Base-by-base conservation (phyloP, 2,329 filamentous ascomycete species). In the Aspergillus amoenus region DNA sequence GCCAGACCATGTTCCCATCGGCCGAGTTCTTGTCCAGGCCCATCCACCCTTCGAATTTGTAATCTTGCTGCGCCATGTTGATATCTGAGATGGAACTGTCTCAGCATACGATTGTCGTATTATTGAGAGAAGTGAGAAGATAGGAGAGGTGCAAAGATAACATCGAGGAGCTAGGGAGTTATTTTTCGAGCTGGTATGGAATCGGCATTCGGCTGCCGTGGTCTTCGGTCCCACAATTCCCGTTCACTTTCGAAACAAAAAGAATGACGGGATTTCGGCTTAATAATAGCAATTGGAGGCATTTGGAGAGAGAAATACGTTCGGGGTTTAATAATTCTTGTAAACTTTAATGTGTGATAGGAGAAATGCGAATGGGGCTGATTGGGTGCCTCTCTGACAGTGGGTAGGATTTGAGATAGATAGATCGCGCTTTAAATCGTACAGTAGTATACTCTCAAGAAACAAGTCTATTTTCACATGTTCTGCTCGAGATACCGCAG, bases 41-140 rank as follows among this genome's bases (percentile, higher is more conserved):
- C 62, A 84, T 74, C 82, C 83, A 85, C 65, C 83, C 83, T 67
- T 82, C 76, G 67, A 85, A 85, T 55, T 78, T 79, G 70, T 81
- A 80, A 61, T 79, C 72, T 56, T 72, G 67, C 40, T 61, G 53
- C 39, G 55, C 55, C 59, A 61, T 61, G 15, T 32, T 52, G 15
- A 45, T 41, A 24, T 42, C 24, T 43, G 32, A n/a, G 11, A 42
- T 13, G 13, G 34, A n/a, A 13, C n/a, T 13, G 34, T 37, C 4
- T 37, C 34, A 37, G 6, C 34, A 37, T 13, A 15, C 34, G n/a
- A 11, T 52, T 4, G 40, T 3, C 8, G 27, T 21, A 17, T 51
- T 32, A 17, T 51, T 21, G 11, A 32, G 22, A 22, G 9, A 18
- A 32, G 13, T 43, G 12, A 11, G 9, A 32, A 42, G 34, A 15